These are phyloP conservation scores for Suhomyces atakaporum DNA, from an alignment of 1,139 yeast genomes.

Conservation along the genomic window DNA sequence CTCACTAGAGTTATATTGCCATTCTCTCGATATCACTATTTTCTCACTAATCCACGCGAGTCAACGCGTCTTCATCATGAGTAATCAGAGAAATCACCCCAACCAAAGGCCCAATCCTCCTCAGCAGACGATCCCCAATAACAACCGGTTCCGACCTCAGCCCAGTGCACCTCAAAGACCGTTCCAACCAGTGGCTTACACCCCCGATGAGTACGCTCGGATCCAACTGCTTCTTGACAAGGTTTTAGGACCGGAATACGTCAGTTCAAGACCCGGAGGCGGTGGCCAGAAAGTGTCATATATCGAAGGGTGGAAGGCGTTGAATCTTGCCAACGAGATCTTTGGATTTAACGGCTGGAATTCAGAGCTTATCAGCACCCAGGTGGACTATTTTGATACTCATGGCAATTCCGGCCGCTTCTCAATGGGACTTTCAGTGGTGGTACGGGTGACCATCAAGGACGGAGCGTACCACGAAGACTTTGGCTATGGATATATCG, in stretches of 20 bases:
- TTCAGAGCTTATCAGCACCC: conserved; percentile 63
- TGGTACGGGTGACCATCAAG: conserved; percentile 67
- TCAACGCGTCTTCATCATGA: neutral
- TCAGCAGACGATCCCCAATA: conserved; percentile 6
- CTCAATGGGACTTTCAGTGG: conserved; percentile 67
- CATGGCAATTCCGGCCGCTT: conserved; percentile 53
- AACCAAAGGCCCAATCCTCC: too few relatives aligned
- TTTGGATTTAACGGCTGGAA: conserved; percentile 85
- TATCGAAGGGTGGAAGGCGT: conserved; percentile 80
- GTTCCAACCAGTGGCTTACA: conserved; percentile 35
- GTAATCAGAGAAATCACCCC: too few relatives aligned
- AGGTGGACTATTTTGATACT: conserved; percentile 72
- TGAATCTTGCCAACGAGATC: conserved; percentile 74
- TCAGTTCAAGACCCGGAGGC: conserved; percentile 79
- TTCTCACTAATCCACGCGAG: neutral
- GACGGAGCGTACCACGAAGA: conserved; percentile 82
- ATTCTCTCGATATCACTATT: neutral
- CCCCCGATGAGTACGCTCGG: conserved; percentile 38
- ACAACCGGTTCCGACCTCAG: conserved; percentile 10
- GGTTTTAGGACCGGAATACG: conserved; percentile 86
- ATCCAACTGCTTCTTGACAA: conserved; percentile 53
- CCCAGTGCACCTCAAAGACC: conserved; percentile 16
- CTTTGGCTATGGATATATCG: conserved; percentile 78
- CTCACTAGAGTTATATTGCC: neutral
- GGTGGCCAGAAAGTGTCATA: conserved; percentile 70